Evolutionary conservation across 169 alveolate species (phyloP).

Genomic region (Plasmodium reichenowi): DNA sequence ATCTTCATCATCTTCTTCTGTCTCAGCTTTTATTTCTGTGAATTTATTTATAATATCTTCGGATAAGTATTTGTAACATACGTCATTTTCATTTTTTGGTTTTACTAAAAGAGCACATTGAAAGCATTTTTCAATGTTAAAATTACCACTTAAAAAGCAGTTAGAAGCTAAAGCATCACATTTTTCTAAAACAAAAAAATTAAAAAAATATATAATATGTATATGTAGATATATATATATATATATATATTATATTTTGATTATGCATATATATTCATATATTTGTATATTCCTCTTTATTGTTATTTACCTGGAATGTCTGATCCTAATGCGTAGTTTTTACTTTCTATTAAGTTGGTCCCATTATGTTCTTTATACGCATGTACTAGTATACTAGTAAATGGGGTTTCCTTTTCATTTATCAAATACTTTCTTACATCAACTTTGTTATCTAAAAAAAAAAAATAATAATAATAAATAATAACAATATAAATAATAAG

Average conservation of each 20-base stretch:
- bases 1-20: conserved; percentile 13
- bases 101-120: conserved; percentile 5
- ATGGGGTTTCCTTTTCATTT: conserved; percentile 4
- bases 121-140: conserved; percentile 30
- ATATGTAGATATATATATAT: background rate
- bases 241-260: background rate
- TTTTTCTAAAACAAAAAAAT: conserved; percentile 2
- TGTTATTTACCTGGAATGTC: conserved; percentile 9
- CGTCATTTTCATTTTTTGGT: background rate
- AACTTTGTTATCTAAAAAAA: conserved; percentile 1
- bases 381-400: conserved; percentile 8
- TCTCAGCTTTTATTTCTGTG: background rate
- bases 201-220: background rate
- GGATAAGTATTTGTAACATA: conserved; percentile 4
- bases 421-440: conserved; percentile 12
- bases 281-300: background rate
- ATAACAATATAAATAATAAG: conserved; percentile 1
- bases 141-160: conserved; percentile 15
- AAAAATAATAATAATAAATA: background rate
- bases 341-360: conserved; percentile 8
- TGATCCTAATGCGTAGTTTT: background rate
- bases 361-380: background rate
- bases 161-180: conserved; percentile 13
- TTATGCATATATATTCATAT: background rate
- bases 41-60: background rate